These are phyloP conservation scores for Cordyceps militaris DNA, from an alignment of 2,329 filamentous ascomycete species.

Conservation along the genomic window DNA sequence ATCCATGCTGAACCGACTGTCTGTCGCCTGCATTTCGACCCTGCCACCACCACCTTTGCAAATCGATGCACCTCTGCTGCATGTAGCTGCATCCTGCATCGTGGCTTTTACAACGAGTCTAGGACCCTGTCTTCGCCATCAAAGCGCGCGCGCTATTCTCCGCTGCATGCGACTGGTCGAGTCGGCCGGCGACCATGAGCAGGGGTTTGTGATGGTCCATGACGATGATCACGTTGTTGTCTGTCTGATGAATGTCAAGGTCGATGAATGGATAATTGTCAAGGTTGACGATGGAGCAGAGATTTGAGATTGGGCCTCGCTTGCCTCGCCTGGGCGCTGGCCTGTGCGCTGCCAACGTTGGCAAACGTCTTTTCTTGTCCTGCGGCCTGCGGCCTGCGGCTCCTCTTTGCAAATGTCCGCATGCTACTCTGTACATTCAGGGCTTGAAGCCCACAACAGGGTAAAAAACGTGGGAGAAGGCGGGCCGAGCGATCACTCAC, in stretches of 20 bases:
- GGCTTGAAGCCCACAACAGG: not conserved
- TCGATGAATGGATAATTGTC: not conserved
- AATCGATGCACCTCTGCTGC: not conserved
- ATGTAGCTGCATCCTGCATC: not conserved
- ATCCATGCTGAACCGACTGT: not conserved
- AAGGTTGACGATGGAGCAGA: not conserved
- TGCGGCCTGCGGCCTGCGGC: too few relatives aligned
- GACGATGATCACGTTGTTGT: not conserved
- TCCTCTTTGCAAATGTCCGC: too few relatives aligned
- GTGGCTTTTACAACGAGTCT: not conserved
- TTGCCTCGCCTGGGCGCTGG: too few relatives aligned
- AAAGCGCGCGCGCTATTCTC: not conserved
- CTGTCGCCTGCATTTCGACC: not conserved
- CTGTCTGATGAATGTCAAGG: not conserved
- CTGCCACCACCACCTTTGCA: not conserved
- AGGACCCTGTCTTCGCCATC: not conserved
- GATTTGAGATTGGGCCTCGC: not conserved
- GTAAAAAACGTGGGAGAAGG: conserved; percentile 5
- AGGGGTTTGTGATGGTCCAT: not conserved
- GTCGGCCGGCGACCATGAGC: not conserved
- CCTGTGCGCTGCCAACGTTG: too few relatives aligned
- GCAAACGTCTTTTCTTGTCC: not conserved
- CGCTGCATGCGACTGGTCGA: conserved; percentile 1
- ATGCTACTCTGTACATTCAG: not conserved
- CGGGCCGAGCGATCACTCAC: not conserved